A percentile compares a stretch with the other conserved stretches of the same genome.
phyloP scores from a whole-genome alignment of 805 yeast species.

The Priceomyces castillae region DNA sequence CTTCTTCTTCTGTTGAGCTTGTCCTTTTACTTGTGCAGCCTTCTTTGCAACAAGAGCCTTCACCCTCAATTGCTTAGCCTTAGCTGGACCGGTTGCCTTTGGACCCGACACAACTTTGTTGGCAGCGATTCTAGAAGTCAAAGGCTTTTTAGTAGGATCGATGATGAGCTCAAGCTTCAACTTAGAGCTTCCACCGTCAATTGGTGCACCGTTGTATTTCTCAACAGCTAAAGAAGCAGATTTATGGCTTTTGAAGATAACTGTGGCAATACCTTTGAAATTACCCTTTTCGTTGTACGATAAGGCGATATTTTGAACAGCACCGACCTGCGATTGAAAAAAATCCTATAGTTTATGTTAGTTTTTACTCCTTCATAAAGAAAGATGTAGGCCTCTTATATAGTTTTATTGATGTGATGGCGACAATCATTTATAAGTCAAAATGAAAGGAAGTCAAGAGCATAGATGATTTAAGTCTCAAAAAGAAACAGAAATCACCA shows the following conservation, averaged over 20 bases:
- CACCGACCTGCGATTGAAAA: conserved; percentile 84
- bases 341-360: conserved; percentile 63
- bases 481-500: too few species aligned
- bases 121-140: conserved; percentile 69
- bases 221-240: conserved; percentile 77
- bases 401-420: not conserved
- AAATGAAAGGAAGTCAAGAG: not conserved
- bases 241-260: conserved; percentile 66
- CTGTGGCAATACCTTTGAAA: conserved; percentile 89
- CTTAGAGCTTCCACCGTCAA: conserved; percentile 79
- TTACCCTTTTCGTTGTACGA: conserved; percentile 85
- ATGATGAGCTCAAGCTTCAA: conserved; percentile 79
- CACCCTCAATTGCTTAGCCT: conserved; percentile 14
- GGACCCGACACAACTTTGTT: conserved; percentile 29
- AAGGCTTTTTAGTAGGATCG: conserved; percentile 77
- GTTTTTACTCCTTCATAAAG: conserved; percentile 11
- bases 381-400: not conserved
- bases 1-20: conserved; percentile 37
- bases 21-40: conserved; percentile 26
- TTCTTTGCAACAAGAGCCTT: conserved; percentile 11
- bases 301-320: conserved; percentile 66
- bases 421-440: not conserved
- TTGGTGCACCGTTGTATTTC: conserved; percentile 88
- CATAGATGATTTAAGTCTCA: not conserved
- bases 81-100: conserved; percentile 10